phyloP scores from a whole-genome alignment of 129 eudicot species.

The Tanacetum coccineum region DNA sequence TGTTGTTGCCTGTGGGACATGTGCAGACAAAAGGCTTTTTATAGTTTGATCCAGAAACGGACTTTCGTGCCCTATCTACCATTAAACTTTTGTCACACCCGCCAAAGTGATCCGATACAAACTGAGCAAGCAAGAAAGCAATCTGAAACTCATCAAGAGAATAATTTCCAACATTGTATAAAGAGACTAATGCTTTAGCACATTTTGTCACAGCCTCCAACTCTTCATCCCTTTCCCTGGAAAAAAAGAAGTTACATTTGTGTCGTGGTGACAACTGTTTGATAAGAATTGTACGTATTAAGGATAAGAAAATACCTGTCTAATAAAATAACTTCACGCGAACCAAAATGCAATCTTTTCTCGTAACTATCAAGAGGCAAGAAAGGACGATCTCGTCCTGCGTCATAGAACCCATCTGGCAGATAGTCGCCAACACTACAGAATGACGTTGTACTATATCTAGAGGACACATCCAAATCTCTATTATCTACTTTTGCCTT shows the following conservation, averaged over 20 bases:
- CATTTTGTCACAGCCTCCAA: constrained; percentile 66
- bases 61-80: constrained; percentile 62
- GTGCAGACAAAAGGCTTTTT: constrained; percentile 89
- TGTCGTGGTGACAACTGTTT: background rate
- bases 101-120: constrained; percentile 93
- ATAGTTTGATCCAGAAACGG: constrained; percentile 72
- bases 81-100: constrained; percentile 76
- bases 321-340: constrained; percentile 93
- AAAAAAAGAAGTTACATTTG: background rate
- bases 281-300: background rate
- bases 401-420: constrained; percentile 98
- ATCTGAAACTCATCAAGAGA: constrained; percentile 48
- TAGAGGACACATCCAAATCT: constrained; percentile 46
- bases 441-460: constrained; percentile 65
- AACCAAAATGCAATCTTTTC: constrained; percentile 49
- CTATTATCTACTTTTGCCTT: constrained; percentile 40
- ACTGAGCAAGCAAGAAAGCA: constrained; percentile 88
- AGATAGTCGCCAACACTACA: constrained; percentile 69
- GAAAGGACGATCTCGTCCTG: constrained; percentile 96
- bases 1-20: constrained; percentile 66
- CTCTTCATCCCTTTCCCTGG: constrained; percentile 75
- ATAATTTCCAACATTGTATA: constrained; percentile 26
- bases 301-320: constrained; percentile 60
- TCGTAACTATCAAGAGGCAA: constrained; percentile 67
- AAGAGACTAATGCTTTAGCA: constrained; percentile 53